Percentiles rank a stretch among this genome's conserved stretches.
phyloP scores from a whole-genome alignment of 768 basidiomycete genomes.

The Termitomyces eurrhizus region DNA sequence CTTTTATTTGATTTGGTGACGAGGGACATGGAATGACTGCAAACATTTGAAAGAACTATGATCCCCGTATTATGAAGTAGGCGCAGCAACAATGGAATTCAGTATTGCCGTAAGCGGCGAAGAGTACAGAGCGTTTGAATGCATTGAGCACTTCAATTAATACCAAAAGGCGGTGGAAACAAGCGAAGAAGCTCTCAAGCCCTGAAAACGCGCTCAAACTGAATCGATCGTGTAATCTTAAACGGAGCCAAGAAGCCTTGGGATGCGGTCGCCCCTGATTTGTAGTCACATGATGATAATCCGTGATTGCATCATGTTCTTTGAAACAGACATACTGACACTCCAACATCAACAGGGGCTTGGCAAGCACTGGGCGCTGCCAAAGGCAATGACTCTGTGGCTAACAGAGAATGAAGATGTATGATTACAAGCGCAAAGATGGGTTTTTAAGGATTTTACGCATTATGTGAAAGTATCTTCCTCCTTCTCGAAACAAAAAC shows the following conservation, averaged over 20 bases:
- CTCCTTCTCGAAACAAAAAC: neutral
- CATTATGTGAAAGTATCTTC: constrained; percentile 10
- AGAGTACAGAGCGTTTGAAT: constrained; percentile 3
- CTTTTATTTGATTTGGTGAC: constrained; percentile 27
- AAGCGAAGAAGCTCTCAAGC: constrained; percentile 8
- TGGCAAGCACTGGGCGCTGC: neutral
- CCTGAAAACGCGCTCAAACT: constrained; percentile 9
- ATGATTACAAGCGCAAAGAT: constrained; percentile 12
- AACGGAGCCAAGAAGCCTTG: too few species aligned
- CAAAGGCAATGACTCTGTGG: neutral
- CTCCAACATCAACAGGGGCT: neutral
- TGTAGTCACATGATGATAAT: neutral
- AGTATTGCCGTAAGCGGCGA: constrained; percentile 19
- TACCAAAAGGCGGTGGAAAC: constrained; percentile 13
- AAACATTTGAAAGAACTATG: constrained; percentile 18
- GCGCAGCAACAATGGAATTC: constrained; percentile 32
- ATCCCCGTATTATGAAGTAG: constrained; percentile 19
- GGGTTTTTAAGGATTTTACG: constrained; percentile 9
- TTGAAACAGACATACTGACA: too few species aligned
- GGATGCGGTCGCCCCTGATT: neutral
- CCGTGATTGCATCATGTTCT: too few species aligned
- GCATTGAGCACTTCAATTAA: constrained; percentile 5
- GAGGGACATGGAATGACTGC: constrained; percentile 25
- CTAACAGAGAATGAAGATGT: constrained; percentile 3
- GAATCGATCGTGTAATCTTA: constrained; percentile 4